Evolutionary conservation across 2,329 filamentous ascomycete genomes (phyloP), one percentile per base, ranked within the genome.

Genomic region (Cephalotrichum gorgonifer): DNA sequence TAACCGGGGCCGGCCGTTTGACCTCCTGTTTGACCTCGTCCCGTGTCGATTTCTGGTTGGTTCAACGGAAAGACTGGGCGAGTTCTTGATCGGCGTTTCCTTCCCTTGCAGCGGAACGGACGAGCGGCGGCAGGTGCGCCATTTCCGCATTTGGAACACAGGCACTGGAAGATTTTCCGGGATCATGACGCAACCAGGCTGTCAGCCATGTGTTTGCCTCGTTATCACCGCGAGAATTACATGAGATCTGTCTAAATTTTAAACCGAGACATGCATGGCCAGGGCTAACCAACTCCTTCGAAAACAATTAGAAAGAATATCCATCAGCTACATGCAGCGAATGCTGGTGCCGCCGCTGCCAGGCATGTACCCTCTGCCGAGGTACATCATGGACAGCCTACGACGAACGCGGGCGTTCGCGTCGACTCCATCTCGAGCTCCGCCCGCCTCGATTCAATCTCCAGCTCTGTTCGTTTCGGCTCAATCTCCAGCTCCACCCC

Each of bases 341-440:
- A 62, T 55, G 61, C n/a, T n/a, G n/a, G n/a, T n/a, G n/a, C 63
- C 50, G 64, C 59, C 53, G 64, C 38, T 5, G 41, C 47, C 3
- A 25, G 41, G n/a, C 47, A 49, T 30, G 30, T 44, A 30, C 31
- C 47, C 28, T 52, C 54, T 43, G 66, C 72, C 67, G 74, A 77
- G 68, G 70, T 71, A 56, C n/a, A n/a, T n/a, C n/a, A n/a, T n/a
- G n/a, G n/a, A n/a, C 65, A 66, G 53, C 55, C 69, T 51, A 60
- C 59, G 49, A 61, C 66, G 25, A 56, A 65, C 57, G 60, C 58
- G 52, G 65, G 66, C 52, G 63, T 62, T 41, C 48, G 38, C 51
- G 56, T 41, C 43, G 53, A 55, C 42, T 53, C 63, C 23, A 49
- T 54, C 39, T 22, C 45, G 17, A 47, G 45, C 31, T 47, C 31